Evolutionary conservation across 306 rosid genomes (phyloP).

Genomic region (Coriaria nepalensis): DNA sequence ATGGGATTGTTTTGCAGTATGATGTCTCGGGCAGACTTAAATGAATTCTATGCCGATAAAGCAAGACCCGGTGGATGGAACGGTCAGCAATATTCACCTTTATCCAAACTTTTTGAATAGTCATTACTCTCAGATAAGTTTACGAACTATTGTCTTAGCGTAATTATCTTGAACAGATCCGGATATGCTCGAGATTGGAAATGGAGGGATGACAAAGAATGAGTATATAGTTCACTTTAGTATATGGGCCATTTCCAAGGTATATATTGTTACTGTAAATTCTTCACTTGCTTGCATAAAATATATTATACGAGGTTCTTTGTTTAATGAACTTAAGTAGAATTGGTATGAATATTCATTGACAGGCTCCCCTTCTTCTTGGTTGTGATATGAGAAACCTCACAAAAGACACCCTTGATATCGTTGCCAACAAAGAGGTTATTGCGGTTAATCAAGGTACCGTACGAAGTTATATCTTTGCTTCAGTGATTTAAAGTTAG

Average conservation of each 20-base stretch:
- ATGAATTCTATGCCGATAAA: constrained; percentile 60
- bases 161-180: constrained; percentile 47
- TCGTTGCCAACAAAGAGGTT: constrained; percentile 58
- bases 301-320: not conserved
- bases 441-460: constrained; percentile 83
- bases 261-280: constrained; percentile 2
- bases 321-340: not conserved
- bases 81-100: constrained; percentile 29
- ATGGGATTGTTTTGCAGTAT: constrained; percentile 38
- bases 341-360: constrained; percentile 1
- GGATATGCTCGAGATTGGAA: constrained; percentile 96
- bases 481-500: not conserved
- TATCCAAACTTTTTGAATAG: not conserved
- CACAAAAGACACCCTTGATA: constrained; percentile 55
- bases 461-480: not conserved
- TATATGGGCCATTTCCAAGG: constrained; percentile 96
- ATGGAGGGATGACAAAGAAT: constrained; percentile 83
- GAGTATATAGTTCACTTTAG: constrained; percentile 91
- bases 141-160: not conserved
- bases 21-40: constrained; percentile 69
- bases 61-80: constrained; percentile 99
- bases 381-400: constrained; percentile 79
- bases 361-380: constrained; percentile 98
- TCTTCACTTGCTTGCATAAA: constrained; percentile 1
- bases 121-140: not conserved